Evolutionary conservation across 495 filamentous ascomycete species (phyloP).

Genomic region (Aspergillus bridgeri): DNA sequence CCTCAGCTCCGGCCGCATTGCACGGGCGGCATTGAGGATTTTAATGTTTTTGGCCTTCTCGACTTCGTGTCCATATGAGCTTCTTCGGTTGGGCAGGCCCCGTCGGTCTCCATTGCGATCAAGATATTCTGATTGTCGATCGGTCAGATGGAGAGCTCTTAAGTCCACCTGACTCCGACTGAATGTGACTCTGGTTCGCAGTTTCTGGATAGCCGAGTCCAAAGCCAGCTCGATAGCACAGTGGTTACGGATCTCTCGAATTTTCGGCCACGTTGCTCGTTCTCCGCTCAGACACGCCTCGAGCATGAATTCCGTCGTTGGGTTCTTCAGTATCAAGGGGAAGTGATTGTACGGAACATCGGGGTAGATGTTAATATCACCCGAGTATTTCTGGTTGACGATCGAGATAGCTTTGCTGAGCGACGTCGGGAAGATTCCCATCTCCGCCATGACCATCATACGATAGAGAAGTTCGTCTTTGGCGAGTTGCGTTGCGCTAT

Average conservation of each 20-base stretch:
- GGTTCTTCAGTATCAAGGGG: conserved; percentile 75
- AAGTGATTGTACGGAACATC: conserved; percentile 72
- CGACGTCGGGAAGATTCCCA: conserved; percentile 77
- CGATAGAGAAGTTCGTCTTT: conserved; percentile 79
- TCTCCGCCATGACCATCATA: conserved; percentile 74
- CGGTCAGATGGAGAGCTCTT: conserved; percentile 17
- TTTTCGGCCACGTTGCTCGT: conserved; percentile 84
- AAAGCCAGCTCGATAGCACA: conserved; percentile 83
- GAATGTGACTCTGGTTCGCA: conserved; percentile 76
- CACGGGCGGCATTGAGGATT: conserved; percentile 17
- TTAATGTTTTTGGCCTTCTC: conserved; percentile 20
- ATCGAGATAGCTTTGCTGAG: conserved; percentile 77
- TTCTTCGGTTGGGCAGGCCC: conserved; percentile 24
- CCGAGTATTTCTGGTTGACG: conserved; percentile 84
- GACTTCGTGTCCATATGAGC: conserved; percentile 36
- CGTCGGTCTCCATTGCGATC: conserved; percentile 24
- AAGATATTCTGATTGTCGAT: conserved; percentile 18
- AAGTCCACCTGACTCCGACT: conserved; percentile 68
- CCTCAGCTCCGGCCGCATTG: conserved; percentile 15
- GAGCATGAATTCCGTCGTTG: conserved; percentile 85
- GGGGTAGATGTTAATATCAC: conserved; percentile 94
- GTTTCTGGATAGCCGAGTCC: conserved; percentile 73
- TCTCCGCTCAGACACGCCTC: conserved; percentile 73
- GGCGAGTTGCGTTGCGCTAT: conserved; percentile 67
- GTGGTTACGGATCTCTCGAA: conserved; percentile 76